Conservation (phyloP, 148 eudicot genomes). For the Mesembryanthemum crystallinum region DNA sequence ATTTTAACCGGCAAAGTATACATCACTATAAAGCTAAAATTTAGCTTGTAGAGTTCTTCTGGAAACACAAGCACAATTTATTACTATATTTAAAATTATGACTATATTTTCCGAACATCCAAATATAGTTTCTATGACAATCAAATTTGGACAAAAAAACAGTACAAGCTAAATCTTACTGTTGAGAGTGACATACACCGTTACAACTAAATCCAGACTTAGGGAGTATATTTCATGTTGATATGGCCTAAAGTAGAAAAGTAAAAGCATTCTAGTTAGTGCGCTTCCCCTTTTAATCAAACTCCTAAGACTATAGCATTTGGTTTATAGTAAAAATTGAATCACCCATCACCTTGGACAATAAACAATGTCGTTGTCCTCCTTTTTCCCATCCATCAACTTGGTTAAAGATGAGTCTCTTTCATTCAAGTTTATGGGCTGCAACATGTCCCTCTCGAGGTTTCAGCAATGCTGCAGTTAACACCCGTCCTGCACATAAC, state of each 20-base stretch:
- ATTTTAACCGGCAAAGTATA: too few species aligned
- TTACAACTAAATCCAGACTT: too few species aligned
- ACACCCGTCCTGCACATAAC: neutral
- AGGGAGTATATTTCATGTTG: neutral
- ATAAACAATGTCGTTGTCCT: constrained; percentile 10
- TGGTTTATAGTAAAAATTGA: neutral
- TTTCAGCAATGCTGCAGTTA: neutral
- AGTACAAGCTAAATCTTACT: too few species aligned
- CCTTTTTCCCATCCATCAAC: constrained; percentile 3
- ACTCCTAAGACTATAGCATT: neutral
- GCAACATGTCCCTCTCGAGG: constrained; percentile 10
- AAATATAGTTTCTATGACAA: too few species aligned
- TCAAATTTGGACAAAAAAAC: too few species aligned
- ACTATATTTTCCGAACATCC: too few species aligned
- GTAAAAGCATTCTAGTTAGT: neutral
- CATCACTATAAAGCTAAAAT: too few species aligned
- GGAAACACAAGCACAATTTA: too few species aligned
- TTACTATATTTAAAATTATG: too few species aligned
- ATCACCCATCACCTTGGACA: neutral
- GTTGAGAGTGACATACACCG: too few species aligned
- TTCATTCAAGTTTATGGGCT: neutral
- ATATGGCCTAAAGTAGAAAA: neutral
- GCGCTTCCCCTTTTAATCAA: neutral
- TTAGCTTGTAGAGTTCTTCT: too few species aligned
- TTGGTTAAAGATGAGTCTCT: constrained; percentile 14